Percentiles rank a stretch among this genome's conserved stretches.
phyloP scores from a whole-genome alignment of 1,284 basidiomycete species.

The Ceratobasidium sp. region DNA sequence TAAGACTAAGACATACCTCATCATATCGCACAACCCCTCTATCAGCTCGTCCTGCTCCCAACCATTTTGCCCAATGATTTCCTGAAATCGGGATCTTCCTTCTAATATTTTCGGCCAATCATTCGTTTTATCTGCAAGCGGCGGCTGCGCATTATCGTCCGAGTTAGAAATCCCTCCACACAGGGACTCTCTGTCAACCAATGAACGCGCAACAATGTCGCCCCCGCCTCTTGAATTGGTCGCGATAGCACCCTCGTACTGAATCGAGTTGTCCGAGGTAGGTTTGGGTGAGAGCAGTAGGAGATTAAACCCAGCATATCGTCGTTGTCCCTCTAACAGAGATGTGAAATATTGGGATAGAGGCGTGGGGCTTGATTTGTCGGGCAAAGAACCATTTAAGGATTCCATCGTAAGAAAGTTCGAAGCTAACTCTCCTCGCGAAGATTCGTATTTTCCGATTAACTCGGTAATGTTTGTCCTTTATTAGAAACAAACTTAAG shows the following conservation, averaged over 20 bases:
- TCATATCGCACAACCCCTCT: constrained; percentile 71
- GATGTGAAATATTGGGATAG: constrained; percentile 40
- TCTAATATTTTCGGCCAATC: constrained; percentile 59
- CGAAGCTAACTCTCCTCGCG: constrained; percentile 76
- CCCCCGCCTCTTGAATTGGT: constrained; percentile 80
- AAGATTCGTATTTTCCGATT: constrained; percentile 63
- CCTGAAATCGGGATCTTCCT: constrained; percentile 66
- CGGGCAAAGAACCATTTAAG: constrained; percentile 61
- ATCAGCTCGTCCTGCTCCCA: constrained; percentile 67
- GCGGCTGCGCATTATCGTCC: too few relatives aligned
- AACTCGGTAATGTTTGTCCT: constrained; percentile 87
- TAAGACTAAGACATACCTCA: constrained; percentile 67
- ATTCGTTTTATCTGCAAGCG: too few relatives aligned
- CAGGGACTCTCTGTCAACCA: constrained; percentile 65
- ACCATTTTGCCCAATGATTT: constrained; percentile 58
- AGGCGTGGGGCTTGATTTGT: constrained; percentile 34
- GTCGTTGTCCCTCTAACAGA: constrained; percentile 44
- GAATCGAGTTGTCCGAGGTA: constrained; percentile 53
- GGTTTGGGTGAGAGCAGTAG: constrained; percentile 65
- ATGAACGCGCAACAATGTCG: constrained; percentile 66
- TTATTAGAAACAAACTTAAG: constrained; percentile 12
- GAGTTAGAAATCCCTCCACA: constrained; percentile 77
- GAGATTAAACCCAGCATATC: constrained; percentile 83
- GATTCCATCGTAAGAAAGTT: constrained; percentile 67
- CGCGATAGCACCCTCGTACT: constrained; percentile 68